Percentiles rank a stretch among this genome's conserved stretches.
phyloP scores from a whole-genome alignment of 2,329 filamentous ascomycete species.

The Aspergillus unguis region DNA sequence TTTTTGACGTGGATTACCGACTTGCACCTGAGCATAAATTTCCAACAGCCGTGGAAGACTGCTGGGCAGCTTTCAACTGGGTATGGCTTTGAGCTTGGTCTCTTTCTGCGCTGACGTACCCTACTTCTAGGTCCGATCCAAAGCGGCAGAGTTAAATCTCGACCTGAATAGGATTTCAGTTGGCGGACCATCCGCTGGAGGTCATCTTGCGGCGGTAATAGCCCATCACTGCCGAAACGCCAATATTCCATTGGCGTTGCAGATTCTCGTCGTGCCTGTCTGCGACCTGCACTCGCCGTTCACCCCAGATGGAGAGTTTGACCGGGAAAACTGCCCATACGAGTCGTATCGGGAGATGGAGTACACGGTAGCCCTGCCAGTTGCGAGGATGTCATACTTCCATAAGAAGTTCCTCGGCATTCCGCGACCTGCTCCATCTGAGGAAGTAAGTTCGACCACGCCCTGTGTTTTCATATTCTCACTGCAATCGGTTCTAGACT shows the following conservation, averaged over 20 bases:
- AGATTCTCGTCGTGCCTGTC: conserved; percentile 37
- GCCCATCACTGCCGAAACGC: conserved; percentile 38
- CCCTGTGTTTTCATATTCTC: conserved; percentile 3
- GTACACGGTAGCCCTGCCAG: conserved; percentile 33
- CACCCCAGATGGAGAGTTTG: conserved; percentile 34
- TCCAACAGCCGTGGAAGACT: conserved; percentile 39
- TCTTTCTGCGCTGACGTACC: conserved; percentile 6
- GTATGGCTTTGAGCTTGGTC: conserved; percentile 18
- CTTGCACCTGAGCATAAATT: conserved; percentile 40
- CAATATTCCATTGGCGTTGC: conserved; percentile 34
- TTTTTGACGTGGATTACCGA: conserved; percentile 46
- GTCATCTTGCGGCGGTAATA: conserved; percentile 39
- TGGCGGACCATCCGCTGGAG: conserved; percentile 41
- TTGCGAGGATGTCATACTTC: conserved; percentile 40
- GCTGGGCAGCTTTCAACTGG: conserved; percentile 42
- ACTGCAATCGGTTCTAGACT: conserved; percentile 27
- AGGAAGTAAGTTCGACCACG: conserved; percentile 28
- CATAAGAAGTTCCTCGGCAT: conserved; percentile 38
- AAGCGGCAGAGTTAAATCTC: conserved; percentile 34
- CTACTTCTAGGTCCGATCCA: conserved; percentile 26
- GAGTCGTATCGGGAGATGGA: conserved; percentile 41
- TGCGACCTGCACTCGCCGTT: conserved; percentile 38
- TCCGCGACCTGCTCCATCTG: conserved; percentile 33
- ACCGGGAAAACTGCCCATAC: conserved; percentile 36
- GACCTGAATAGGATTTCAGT: conserved; percentile 35